phyloP scores from a whole-genome alignment of 2,329 filamentous ascomycete species.

The Exophiala phaeomuriformis region DNA sequence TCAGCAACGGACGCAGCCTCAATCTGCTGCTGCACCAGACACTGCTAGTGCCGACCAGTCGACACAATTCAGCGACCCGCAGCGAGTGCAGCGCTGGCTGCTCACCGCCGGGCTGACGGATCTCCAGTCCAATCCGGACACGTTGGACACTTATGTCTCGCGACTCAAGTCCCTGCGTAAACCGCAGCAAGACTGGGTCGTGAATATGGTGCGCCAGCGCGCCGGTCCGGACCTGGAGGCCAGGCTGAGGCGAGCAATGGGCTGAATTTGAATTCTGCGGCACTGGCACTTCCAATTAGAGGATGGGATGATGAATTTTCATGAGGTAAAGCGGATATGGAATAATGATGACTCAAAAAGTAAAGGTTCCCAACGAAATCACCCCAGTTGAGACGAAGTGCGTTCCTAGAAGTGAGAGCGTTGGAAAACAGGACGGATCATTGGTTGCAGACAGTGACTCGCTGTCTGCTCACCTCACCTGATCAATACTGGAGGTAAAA shows the following conservation, averaged over 20 bases:
- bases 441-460: too few species aligned
- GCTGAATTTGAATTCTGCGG: neutral
- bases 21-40: conserved; percentile 4
- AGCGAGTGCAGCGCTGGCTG: conserved; percentile 27
- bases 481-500: too few species aligned
- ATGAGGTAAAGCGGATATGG: too few species aligned
- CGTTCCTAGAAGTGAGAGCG: too few species aligned
- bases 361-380: too few species aligned
- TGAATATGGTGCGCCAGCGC: conserved; percentile 24
- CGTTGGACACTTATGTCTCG: conserved; percentile 16
- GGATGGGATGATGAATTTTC: too few species aligned
- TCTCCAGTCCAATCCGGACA: conserved; percentile 14
- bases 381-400: too few species aligned
- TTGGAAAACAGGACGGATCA: too few species aligned
- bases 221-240: conserved; percentile 18
- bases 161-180: conserved; percentile 19
- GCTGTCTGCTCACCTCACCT: too few species aligned
- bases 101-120: conserved; percentile 24
- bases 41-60: too few species aligned
- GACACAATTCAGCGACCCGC: conserved; percentile 17
- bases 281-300: too few species aligned
- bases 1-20: neutral
- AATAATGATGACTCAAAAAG: too few species aligned
- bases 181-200: conserved; percentile 24
- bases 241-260: conserved; percentile 7